Evolutionary conservation across 2,329 filamentous ascomycete species (phyloP).

Genomic region (Diaporthe sp.): DNA sequence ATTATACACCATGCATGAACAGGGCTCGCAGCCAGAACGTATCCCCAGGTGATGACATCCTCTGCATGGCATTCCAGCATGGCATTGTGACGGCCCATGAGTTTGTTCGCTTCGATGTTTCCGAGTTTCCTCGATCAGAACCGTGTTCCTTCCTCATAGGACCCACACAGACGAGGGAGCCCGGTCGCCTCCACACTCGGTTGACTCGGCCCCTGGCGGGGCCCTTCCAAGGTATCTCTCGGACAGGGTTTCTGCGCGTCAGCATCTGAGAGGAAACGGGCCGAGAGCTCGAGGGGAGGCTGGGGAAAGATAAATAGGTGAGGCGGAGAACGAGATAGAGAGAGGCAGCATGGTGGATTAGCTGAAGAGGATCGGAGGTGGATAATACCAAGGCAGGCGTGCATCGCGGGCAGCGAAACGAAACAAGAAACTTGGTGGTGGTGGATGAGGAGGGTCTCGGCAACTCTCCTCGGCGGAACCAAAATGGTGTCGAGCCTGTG

Average conservation of each 20-base stretch:
- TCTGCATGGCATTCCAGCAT: background rate
- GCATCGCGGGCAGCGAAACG: background rate
- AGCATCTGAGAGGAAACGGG: background rate
- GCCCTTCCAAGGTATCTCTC: background rate
- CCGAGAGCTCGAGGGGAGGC: background rate
- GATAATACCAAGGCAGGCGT: background rate
- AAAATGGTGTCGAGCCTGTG: background rate
- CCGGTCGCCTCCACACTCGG: conserved; percentile 5
- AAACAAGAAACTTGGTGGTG: background rate
- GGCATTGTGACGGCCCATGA: background rate
- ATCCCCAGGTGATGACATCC: background rate
- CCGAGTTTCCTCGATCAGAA: background rate
- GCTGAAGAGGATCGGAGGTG: background rate
- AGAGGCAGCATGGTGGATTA: background rate
- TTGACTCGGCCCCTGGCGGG: background rate
- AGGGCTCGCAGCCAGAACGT: background rate
- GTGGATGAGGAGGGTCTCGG: background rate
- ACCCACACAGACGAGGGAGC: background rate
- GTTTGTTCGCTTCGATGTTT: background rate
- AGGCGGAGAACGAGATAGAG: background rate
- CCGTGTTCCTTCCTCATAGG: background rate
- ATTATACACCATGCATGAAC: background rate
- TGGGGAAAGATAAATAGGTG: background rate
- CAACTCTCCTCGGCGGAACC: background rate
- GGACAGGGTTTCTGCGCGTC: background rate